Evolutionary conservation across 495 filamentous ascomycete genomes (phyloP).

Genomic region (Xylaria cubensis): DNA sequence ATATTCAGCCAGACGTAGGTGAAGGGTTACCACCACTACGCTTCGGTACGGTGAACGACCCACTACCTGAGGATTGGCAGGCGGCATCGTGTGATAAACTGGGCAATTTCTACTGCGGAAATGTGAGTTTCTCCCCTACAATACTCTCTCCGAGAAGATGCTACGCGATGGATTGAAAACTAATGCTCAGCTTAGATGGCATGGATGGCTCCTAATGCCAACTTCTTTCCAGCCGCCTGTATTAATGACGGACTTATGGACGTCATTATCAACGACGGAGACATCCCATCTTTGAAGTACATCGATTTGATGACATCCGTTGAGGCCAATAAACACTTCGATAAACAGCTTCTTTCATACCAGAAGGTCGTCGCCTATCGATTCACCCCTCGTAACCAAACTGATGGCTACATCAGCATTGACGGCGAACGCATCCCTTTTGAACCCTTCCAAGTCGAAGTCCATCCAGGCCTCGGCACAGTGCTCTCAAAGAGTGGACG

Average conservation of each 20-base stretch:
- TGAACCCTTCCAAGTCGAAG: conserved; percentile 86
- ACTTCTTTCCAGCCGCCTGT: conserved; percentile 87
- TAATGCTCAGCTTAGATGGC: conserved; percentile 67
- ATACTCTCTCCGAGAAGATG: background rate
- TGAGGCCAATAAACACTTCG: conserved; percentile 76
- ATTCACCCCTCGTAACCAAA: conserved; percentile 73
- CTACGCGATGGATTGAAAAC: background rate
- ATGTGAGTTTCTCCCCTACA: conserved; percentile 53
- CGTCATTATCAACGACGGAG: conserved; percentile 79
- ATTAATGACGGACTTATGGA: conserved; percentile 88
- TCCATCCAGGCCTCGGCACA: conserved; percentile 85
- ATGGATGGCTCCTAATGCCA: conserved; percentile 83
- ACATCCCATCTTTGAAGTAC: conserved; percentile 66
- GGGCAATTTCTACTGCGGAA: conserved; percentile 93
- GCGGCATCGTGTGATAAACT: conserved; percentile 73
- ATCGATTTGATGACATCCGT: conserved; percentile 73
- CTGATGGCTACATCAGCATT: conserved; percentile 87
- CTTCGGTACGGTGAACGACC: conserved; percentile 79
- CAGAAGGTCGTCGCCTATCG: conserved; percentile 84
- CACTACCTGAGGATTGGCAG: conserved; percentile 77
- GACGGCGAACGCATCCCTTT: conserved; percentile 90
- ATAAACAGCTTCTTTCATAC: conserved; percentile 76
- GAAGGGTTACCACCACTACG: conserved; percentile 73
- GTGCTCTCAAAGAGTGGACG: conserved; percentile 73
- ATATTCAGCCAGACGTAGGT: conserved; percentile 27